Percentiles rank a stretch among this genome's conserved stretches.
These are phyloP conservation scores for Claviceps digitariae DNA, from an alignment of 2,329 filamentous ascomycete genomes.

Conservation along the genomic window DNA sequence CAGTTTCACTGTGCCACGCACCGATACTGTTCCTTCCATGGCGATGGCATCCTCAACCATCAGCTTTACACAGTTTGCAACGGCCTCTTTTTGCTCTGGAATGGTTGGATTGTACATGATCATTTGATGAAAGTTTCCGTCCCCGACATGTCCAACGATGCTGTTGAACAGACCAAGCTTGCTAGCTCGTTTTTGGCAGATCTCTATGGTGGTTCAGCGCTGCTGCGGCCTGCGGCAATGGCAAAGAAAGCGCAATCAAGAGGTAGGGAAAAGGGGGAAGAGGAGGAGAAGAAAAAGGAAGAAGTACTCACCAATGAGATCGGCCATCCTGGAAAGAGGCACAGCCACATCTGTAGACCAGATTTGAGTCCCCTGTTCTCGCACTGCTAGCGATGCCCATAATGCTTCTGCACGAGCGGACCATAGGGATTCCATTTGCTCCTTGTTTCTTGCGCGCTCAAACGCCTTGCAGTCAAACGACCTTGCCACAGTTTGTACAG, in stretches of 20 bases:
- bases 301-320: conserved; percentile 41
- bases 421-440: conserved; percentile 60
- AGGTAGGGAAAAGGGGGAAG: background rate
- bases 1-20: conserved; percentile 18
- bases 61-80: conserved; percentile 46
- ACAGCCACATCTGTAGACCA: conserved; percentile 78
- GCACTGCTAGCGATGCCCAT: conserved; percentile 58
- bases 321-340: conserved; percentile 55
- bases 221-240: background rate
- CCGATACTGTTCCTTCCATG: conserved; percentile 57
- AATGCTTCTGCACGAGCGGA: conserved; percentile 61
- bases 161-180: conserved; percentile 48
- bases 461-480: conserved; percentile 42
- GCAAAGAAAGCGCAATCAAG: background rate
- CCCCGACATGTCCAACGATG: conserved; percentile 62
- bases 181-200: conserved; percentile 51
- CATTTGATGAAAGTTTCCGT: conserved; percentile 59
- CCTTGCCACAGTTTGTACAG: conserved; percentile 41
- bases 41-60: conserved; percentile 60
- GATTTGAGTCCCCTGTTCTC: conserved; percentile 44
- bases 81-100: conserved; percentile 38
- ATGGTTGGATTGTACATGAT: conserved; percentile 31
- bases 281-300: background rate
- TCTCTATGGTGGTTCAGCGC: conserved; percentile 24
- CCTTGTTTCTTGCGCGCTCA: conserved; percentile 50